Conservation (phyloP, 2,329 filamentous ascomycete species). For the Coniochaeta hoffmannii region DNA sequence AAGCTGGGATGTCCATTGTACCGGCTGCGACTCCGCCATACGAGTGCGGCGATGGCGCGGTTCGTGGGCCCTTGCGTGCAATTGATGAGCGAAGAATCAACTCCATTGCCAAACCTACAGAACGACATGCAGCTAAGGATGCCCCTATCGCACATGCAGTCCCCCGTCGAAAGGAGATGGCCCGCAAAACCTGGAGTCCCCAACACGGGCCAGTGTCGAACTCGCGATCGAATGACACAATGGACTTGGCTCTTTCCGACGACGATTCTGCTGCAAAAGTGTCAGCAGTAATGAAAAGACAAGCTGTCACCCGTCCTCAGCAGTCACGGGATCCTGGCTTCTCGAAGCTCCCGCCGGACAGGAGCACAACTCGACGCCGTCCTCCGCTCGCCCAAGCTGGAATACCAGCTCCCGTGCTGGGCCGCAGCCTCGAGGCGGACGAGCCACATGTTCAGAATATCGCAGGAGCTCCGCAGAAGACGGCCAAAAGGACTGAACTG, state of each 20-base stretch:
- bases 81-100: not conserved
- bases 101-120: not conserved
- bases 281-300: not conserved
- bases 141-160: not conserved
- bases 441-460: not conserved
- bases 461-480: not conserved
- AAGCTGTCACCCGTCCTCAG: not conserved
- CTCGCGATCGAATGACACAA: not conserved
- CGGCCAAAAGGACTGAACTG: conserved; percentile 6
- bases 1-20: not conserved
- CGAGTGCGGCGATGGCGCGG: not conserved
- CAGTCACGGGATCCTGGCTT: not conserved
- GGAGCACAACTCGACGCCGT: not conserved
- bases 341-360: not conserved
- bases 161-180: not conserved
- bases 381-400: not conserved
- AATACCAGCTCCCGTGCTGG: not conserved
- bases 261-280: not conserved
- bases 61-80: not conserved
- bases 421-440: not conserved
- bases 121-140: not conserved
- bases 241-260: not conserved
- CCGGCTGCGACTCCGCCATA: not conserved
- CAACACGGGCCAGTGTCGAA: not conserved
- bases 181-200: not conserved